These are phyloP conservation scores for Datura wrightii DNA, from an alignment of 257 asterid genomes.

Conservation along the genomic window DNA sequence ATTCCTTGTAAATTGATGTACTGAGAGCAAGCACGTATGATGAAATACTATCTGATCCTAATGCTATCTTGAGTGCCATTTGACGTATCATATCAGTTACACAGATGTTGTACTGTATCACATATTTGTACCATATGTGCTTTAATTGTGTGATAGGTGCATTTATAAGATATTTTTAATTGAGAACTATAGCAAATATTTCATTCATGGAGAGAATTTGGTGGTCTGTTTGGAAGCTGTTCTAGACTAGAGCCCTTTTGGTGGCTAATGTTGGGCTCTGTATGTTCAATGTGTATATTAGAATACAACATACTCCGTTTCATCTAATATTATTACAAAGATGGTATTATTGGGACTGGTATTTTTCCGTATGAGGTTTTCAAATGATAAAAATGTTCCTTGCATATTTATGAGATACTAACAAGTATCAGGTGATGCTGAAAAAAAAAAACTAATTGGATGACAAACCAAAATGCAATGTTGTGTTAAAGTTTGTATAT, in stretches of 20 bases:
- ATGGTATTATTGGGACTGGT: background rate
- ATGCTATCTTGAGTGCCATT: background rate
- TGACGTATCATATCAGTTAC: background rate
- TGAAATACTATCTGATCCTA: background rate
- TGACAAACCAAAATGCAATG: background rate
- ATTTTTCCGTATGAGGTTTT: background rate
- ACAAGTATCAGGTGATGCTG: background rate
- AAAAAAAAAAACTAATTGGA: background rate
- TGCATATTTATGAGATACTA: background rate
- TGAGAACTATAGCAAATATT: background rate
- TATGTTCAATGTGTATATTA: background rate
- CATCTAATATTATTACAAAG: background rate
- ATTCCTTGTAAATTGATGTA: no score
- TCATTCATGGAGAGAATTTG: conserved; percentile 13
- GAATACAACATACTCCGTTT: background rate
- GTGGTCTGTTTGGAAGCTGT: background rate
- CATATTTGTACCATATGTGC: background rate
- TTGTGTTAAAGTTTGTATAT: background rate
- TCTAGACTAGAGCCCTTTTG: conserved; percentile 3
- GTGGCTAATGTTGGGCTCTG: background rate
- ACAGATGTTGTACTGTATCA: background rate
- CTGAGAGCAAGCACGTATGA: no score
- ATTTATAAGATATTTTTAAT: background rate
- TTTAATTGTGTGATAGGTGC: background rate
- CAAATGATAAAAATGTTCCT: conserved; percentile 16